Percentiles rank a stretch among this genome's conserved stretches.
These are phyloP conservation scores for Dillenia suffruticosa DNA, from an alignment of 164 flowering plant species.

Conservation along the genomic window DNA sequence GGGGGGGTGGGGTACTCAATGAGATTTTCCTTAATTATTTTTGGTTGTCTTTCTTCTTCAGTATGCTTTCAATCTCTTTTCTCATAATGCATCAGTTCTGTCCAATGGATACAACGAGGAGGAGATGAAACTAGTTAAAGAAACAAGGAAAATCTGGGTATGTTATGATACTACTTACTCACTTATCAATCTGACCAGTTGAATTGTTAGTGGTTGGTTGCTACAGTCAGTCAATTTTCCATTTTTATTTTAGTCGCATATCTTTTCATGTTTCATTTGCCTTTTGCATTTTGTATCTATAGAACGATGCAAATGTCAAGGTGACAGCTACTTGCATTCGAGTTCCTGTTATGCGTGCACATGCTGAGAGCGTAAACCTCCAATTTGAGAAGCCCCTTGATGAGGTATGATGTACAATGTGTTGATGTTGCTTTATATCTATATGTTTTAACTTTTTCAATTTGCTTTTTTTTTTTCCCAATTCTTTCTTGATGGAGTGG, in stretches of 20 bases:
- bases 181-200: not conserved
- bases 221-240: not conserved
- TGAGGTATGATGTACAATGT: conserved; percentile 47
- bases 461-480: too few relatives aligned
- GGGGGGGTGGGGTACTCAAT: not conserved
- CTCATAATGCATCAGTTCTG: conserved; percentile 88
- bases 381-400: conserved; percentile 89
- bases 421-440: too few relatives aligned
- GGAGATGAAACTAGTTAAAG: conserved; percentile 98
- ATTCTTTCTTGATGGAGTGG: too few relatives aligned
- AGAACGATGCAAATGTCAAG: conserved; percentile 77
- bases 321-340: conserved; percentile 96
- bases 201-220: not conserved
- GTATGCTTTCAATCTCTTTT: conserved; percentile 97
- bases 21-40: not conserved
- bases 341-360: conserved; percentile 99
- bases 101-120: conserved; percentile 97
- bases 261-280: not conserved
- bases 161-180: conserved; percentile 8
- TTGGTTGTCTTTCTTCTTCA: conserved; percentile 32
- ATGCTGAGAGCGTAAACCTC: conserved; percentile 95
- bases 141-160: conserved; percentile 98
- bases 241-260: not conserved
- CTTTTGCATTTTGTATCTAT: conserved; percentile 7
- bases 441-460: too few relatives aligned